Evolutionary conservation across 371 early-diverging fungal genomes (phyloP), one percentile per base, ranked within the genome.

Genomic region (Rhizopus sp.): DNA sequence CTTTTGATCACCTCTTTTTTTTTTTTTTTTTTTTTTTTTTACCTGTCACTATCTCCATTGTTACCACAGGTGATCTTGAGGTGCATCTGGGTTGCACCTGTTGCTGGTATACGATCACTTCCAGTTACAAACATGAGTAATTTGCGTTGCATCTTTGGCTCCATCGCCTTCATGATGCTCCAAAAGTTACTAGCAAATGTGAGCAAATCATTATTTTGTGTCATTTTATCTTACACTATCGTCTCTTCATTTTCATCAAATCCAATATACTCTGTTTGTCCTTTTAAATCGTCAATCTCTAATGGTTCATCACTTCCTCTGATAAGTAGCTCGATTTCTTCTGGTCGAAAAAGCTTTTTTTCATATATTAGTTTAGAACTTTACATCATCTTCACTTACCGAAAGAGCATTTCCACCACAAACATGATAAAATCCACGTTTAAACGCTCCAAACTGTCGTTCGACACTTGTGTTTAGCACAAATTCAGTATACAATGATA

Each of bases 71-170:
- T 81, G 29, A 96, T 87, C 63, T 91, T 90, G 55, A 95, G 81
- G 4, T 75, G 64, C 77, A 96, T 75, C 58, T 84, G 85, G 40
- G 88, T 84, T 10, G 91, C 84, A 2, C 96, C 95, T 13, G 92
- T 90, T 5, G 95, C 91, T 8, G 98, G 98, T 54, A 99, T 87
- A 55, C 99, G 85, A 70, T 99, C 98, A 52, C 93, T 92, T 30
- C 99, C 99, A 8, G 99, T 99, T 15, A 95, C 90, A 81, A 99
- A 99, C 60, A 91, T 87, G 45, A 99, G 70, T 12, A 99, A 73
- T 68, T 86, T 76, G 5, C 93, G 84, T 56, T 94, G 93, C 66
- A 87, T 85, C 32, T 77, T 70, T 13, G 82, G 77, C 29, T 84
- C 72, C 74, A 90, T 91, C 12, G 68, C 75, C 16, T 84, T 81